Evolutionary conservation across 805 yeast species (phyloP).

Genomic region (Debaryomyces castellii): DNA sequence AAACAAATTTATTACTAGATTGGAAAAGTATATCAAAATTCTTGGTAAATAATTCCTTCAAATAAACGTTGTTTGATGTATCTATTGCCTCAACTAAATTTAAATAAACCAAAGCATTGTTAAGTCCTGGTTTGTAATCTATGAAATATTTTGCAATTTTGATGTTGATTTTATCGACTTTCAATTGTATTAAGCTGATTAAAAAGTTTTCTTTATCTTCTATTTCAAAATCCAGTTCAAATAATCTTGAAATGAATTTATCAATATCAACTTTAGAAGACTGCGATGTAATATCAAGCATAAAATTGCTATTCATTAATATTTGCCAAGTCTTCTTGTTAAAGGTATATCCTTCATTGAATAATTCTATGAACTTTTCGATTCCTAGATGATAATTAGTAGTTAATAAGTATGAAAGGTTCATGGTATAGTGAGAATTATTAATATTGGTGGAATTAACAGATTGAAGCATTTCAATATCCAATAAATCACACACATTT

Average conservation of each 20-base stretch:
- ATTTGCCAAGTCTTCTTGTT: slow-evolving; percentile 30
- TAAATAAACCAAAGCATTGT: slow-evolving; percentile 7
- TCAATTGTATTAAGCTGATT: slow-evolving; percentile 15
- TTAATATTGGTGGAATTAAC: neutral
- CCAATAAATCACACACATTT: slow-evolving; percentile 9
- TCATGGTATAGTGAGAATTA: slow-evolving; percentile 14
- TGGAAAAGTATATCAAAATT: slow-evolving; percentile 10
- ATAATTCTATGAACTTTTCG: slow-evolving; percentile 23
- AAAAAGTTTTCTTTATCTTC: slow-evolving; percentile 9
- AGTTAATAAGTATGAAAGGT: slow-evolving; percentile 28
- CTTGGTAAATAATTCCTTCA: slow-evolving; percentile 12
- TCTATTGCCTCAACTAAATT: slow-evolving; percentile 6
- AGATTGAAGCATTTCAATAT: slow-evolving; percentile 1
- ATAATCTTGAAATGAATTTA: slow-evolving; percentile 23
- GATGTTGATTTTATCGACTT: slow-evolving; percentile 26
- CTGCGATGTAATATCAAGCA: slow-evolving; percentile 16
- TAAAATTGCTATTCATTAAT: slow-evolving; percentile 28
- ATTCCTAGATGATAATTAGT: slow-evolving; percentile 26
- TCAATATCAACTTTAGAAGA: slow-evolving; percentile 13
- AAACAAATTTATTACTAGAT: slow-evolving; percentile 10
- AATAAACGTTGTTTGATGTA: slow-evolving; percentile 19
- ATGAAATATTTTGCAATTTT: slow-evolving; percentile 17
- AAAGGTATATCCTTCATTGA: slow-evolving; percentile 32
- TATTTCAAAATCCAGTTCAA: slow-evolving; percentile 14
- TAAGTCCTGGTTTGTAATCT: slow-evolving; percentile 1